Evolutionary conservation across 305 asterid genomes (phyloP).

Genomic region (Ruellia speciosa): DNA sequence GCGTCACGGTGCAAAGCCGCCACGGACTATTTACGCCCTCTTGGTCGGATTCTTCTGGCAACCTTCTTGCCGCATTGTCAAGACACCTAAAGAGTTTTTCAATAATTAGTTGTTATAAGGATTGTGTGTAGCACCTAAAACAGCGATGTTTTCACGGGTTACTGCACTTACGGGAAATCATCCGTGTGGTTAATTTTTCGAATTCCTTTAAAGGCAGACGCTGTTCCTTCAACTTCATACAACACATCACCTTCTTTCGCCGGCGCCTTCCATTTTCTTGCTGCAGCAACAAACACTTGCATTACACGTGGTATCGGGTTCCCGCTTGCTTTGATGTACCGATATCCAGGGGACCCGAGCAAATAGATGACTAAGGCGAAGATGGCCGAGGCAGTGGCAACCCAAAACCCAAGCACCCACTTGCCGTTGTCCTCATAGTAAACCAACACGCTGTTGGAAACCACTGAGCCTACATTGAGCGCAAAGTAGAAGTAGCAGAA

Average conservation of each 20-base stretch:
- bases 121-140: no score
- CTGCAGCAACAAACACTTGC: constrained; percentile 26
- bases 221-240: constrained; percentile 20
- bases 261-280: constrained; percentile 4
- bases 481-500: constrained; percentile 29
- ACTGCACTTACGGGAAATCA: constrained; percentile 13
- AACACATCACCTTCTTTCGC: constrained; percentile 6
- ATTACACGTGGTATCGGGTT: constrained; percentile 23
- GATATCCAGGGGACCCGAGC: constrained; percentile 22
- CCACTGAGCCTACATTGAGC: constrained; percentile 24
- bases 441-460: constrained; percentile 27
- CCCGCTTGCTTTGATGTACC: constrained; percentile 19
- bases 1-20: constrained; percentile 27
- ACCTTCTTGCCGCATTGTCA: constrained; percentile 23
- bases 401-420: constrained; percentile 27
- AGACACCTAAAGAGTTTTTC: constrained; percentile 22
- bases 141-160: no score
- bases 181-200: constrained; percentile 21
- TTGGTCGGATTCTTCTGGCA: constrained; percentile 13
- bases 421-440: constrained; percentile 25
- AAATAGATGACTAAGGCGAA: constrained; percentile 15
- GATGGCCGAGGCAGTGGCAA: constrained; percentile 19
- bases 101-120: no score
- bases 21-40: constrained; percentile 13
- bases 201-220: constrained; percentile 25